Percentiles rank a stretch among this genome's conserved stretches.
Evolutionary conservation across 768 basidiomycete species (phyloP).

Genomic region (Cystofilobasidium macerans): DNA sequence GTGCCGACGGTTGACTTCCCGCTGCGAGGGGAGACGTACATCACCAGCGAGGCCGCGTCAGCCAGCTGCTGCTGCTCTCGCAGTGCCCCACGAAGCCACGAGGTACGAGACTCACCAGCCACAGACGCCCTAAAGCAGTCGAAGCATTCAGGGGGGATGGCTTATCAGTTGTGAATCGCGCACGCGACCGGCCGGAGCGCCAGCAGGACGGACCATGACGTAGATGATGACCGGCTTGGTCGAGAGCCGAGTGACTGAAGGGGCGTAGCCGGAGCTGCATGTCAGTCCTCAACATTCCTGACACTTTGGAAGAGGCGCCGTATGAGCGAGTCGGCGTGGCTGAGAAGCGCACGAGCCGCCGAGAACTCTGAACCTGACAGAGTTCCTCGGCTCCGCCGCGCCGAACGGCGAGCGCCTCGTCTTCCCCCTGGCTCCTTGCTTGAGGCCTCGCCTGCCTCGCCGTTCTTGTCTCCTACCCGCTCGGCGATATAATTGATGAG

Average conservation of each 20-base stretch:
- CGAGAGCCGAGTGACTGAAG: not conserved
- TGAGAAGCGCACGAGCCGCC: too few relatives aligned
- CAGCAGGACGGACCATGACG: slow-evolving; percentile 1
- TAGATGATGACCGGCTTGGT: slow-evolving; percentile 13
- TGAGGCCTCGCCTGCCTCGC: not conserved
- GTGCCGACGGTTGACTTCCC: slow-evolving; percentile 21
- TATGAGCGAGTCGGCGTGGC: too few relatives aligned
- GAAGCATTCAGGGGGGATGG: not conserved
- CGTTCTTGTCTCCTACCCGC: not conserved
- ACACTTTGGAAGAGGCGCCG: too few relatives aligned
- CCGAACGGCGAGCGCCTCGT: too few relatives aligned
- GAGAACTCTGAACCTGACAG: too few relatives aligned
- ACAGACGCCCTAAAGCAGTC: slow-evolving; percentile 10
- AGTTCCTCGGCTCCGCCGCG: too few relatives aligned
- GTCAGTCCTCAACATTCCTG: too few relatives aligned
- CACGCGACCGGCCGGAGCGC: too few relatives aligned
- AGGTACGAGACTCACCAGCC: slow-evolving; percentile 11
- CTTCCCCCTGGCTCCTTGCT: not conserved
- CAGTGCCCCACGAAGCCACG: too few relatives aligned
- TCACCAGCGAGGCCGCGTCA: not conserved
- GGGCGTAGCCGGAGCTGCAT: not conserved
- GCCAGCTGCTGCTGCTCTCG: not conserved
- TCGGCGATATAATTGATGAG: not conserved
- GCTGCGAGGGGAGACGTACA: not conserved
- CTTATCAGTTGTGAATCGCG: not conserved